Percentiles rank a stretch among this genome's conserved stretches.
These are phyloP conservation scores for Cyclotella kingstonii DNA, from an alignment of 108 stramenopile genomes.

Conservation along the genomic window DNA sequence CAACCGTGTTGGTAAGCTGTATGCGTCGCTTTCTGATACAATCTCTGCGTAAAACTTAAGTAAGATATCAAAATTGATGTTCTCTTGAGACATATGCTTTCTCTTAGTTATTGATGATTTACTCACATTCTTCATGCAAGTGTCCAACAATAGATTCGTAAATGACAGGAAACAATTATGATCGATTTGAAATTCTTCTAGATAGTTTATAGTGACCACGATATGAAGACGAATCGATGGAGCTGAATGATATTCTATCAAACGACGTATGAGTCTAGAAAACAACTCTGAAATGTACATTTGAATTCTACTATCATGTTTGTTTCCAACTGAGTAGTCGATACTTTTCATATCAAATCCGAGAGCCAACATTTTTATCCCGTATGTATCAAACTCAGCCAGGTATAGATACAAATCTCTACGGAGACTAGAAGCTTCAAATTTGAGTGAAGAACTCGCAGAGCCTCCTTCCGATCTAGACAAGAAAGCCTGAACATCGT, in stretches of 20 bases:
- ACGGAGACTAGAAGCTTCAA: conserved; percentile 24
- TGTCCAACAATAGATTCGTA: not conserved
- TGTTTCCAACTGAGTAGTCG: not conserved
- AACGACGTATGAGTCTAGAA: not conserved
- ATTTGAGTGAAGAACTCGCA: conserved; percentile 6
- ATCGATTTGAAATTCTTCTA: conserved; percentile 3
- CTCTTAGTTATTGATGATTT: too few species aligned
- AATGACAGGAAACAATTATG: conserved; percentile 2
- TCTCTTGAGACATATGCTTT: too few species aligned
- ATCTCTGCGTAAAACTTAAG: conserved; percentile 38
- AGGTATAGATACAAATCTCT: conserved; percentile 34
- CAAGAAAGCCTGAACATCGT: too few species aligned
- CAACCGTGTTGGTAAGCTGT: conserved; percentile 10
- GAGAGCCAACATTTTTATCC: not conserved
- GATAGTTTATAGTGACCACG: not conserved
- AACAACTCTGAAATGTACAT: not conserved
- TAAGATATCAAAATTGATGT: too few species aligned
- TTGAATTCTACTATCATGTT: not conserved
- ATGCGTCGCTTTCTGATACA: conserved; percentile 31
- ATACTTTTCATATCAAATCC: too few species aligned
- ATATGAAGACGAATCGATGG: conserved; percentile 5
- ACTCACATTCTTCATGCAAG: too few species aligned
- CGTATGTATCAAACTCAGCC: conserved; percentile 4
- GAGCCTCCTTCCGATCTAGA: not conserved
- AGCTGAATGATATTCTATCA: not conserved